Percentiles rank a stretch among this genome's conserved stretches.
These are phyloP conservation scores for Spinacia oleracea DNA, from an alignment of 179 eudicot genomes.

Conservation along the genomic window DNA sequence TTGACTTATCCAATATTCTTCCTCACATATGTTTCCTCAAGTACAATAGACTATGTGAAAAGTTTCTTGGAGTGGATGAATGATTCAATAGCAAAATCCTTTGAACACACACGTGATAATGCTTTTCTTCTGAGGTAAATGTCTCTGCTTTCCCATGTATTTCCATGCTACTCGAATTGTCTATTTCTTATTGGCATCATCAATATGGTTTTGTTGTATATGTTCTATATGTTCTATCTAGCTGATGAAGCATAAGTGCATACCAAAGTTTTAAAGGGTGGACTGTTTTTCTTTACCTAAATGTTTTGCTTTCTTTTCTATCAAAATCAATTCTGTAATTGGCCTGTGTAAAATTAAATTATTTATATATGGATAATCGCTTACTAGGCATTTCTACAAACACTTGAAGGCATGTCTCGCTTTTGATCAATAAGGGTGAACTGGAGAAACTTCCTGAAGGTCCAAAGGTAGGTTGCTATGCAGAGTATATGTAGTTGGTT, in stretches of 20 bases:
- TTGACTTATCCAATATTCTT: slow-evolving; percentile 89
- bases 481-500: not conserved
- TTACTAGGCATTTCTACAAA: slow-evolving; percentile 27
- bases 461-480: slow-evolving; percentile 65
- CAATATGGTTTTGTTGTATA: not conserved
- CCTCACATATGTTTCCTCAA: slow-evolving; percentile 82
- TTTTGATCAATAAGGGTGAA: slow-evolving; percentile 74
- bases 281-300: not conserved
- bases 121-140: slow-evolving; percentile 85
- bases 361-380: slow-evolving; percentile 24
- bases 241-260: not conserved
- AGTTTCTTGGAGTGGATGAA: slow-evolving; percentile 99
- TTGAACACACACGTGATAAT: slow-evolving; percentile 93
- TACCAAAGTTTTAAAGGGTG: not conserved
- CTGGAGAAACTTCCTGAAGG: slow-evolving; percentile 87
- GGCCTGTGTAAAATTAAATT: slow-evolving; percentile 6
- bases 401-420: slow-evolving; percentile 72
- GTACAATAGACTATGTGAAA: slow-evolving; percentile 91
- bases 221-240: too few relatives aligned
- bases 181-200: not conserved
- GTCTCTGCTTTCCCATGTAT: not conserved
- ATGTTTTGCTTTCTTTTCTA: not conserved
- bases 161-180: slow-evolving; percentile 6
- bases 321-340: not conserved
- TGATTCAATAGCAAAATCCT: slow-evolving; percentile 92